phyloP scores from a whole-genome alignment of 495 filamentous ascomycete species.

The Neurospora terricola region DNA sequence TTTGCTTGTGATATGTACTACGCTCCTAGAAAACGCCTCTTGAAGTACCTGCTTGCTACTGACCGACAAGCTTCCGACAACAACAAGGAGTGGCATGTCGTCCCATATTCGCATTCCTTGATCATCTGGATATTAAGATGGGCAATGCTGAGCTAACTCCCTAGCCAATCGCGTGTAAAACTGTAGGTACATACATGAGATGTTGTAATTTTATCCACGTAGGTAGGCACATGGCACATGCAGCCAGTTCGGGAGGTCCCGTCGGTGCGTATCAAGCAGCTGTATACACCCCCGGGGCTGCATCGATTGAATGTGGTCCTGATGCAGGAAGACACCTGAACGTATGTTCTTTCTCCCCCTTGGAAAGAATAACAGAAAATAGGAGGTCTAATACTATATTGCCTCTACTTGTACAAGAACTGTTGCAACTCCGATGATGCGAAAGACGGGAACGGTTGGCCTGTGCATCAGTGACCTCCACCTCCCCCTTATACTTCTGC shows the following conservation, averaged over 20 bases:
- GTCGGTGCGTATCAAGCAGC: background rate
- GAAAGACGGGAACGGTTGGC: background rate
- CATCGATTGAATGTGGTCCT: background rate
- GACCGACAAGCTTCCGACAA: background rate
- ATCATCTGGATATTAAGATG: background rate
- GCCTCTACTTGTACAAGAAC: background rate
- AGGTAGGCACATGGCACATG: background rate
- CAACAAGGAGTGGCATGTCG: background rate
- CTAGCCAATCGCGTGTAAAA: background rate
- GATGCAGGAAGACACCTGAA: background rate
- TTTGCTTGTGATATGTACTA: background rate
- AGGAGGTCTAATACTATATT: background rate
- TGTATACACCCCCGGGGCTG: background rate
- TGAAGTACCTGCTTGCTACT: background rate
- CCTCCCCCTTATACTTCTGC: background rate
- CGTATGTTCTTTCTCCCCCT: background rate
- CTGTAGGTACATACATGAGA: background rate
- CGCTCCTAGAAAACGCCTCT: background rate
- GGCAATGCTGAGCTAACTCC: background rate
- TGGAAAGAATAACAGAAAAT: no score
- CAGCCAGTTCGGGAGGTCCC: background rate
- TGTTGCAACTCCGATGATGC: background rate
- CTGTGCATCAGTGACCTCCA: background rate
- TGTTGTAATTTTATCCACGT: background rate
- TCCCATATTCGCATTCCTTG: background rate